A percentile compares a stretch with the other conserved stretches of the same genome.
These are phyloP conservation scores for Scenedesmus sp. DNA, from an alignment of 163 green algal species.

Conservation along the genomic window DNA sequence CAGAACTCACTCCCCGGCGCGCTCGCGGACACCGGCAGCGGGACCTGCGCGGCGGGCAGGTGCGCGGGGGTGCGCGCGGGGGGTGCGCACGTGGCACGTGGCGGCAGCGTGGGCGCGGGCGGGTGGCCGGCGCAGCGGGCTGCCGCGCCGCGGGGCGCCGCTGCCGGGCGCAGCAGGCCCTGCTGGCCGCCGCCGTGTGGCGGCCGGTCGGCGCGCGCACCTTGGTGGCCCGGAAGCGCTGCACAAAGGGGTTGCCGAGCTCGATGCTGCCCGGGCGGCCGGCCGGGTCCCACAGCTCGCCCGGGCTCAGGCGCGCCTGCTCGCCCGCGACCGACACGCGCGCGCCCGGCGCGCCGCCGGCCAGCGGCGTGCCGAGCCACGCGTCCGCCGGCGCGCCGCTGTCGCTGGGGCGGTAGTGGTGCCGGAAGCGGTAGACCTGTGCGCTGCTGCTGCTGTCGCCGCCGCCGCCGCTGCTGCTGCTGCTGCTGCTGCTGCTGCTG, in stretches of 20 bases:
- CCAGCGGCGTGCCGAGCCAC: constrained; percentile 6
- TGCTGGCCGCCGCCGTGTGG: too few relatives aligned
- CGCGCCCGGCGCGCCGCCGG: background rate
- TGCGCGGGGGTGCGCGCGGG: background rate
- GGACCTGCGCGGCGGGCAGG: background rate
- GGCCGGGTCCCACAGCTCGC: background rate
- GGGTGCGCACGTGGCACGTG: too few relatives aligned
- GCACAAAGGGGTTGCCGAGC: constrained; percentile 41
- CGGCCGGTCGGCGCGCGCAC: too few relatives aligned
- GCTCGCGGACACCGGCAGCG: constrained; percentile 39
- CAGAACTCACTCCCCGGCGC: constrained; percentile 36
- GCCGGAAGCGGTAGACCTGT: constrained; percentile 36
- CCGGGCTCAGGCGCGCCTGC: background rate
- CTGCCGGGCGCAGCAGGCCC: too few relatives aligned
- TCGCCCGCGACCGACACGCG: constrained; percentile 14
- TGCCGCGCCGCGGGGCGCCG: too few relatives aligned
- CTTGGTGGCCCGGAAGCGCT: constrained; percentile 49
- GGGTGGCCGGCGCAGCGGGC: too few relatives aligned
- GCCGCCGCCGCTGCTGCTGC: background rate
- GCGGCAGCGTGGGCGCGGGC: too few relatives aligned
- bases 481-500: background rate
- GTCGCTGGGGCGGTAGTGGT: constrained; percentile 19
- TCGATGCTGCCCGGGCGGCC: constrained; percentile 27
- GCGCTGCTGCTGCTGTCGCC: too few relatives aligned
- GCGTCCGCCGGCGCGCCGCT: constrained; percentile 8